Evolutionary conservation across 2,329 filamentous ascomycete species (phyloP).

Genomic region (Metarhizium brunneum): DNA sequence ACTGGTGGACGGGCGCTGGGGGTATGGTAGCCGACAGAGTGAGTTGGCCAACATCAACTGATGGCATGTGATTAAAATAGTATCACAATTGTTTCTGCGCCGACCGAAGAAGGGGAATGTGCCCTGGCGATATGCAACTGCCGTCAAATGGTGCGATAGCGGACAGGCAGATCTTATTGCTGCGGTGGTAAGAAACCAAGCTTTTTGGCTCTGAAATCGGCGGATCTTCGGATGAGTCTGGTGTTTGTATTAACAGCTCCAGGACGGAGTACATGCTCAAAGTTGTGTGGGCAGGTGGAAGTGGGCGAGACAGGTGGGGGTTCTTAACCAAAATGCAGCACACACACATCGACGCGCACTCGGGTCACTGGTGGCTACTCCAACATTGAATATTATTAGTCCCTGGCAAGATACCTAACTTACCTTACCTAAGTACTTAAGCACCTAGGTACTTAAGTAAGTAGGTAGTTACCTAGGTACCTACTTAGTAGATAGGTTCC

Average conservation of each 20-base stretch:
- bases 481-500: no score
- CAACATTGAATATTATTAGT: no score
- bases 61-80: neutral
- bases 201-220: conserved; percentile 3
- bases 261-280: no score
- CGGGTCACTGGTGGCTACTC: no score
- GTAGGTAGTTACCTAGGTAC: no score
- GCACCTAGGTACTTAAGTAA: no score
- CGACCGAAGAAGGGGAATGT: neutral
- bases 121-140: neutral
- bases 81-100: neutral
- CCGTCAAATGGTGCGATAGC: neutral
- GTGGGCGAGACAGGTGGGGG: no score
- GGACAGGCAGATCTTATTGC: neutral
- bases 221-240: conserved; percentile 13
- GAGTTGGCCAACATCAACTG: neutral
- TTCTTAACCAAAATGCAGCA: no score
- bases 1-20: neutral
- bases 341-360: no score
- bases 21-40: neutral
- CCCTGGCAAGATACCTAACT: no score
- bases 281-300: no score
- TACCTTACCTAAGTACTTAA: no score
- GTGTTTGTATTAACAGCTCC: neutral
- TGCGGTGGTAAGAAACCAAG: neutral